Evolutionary conservation across 169 alveolate species (phyloP).

Genomic region (Plasmodium gonderi): DNA sequence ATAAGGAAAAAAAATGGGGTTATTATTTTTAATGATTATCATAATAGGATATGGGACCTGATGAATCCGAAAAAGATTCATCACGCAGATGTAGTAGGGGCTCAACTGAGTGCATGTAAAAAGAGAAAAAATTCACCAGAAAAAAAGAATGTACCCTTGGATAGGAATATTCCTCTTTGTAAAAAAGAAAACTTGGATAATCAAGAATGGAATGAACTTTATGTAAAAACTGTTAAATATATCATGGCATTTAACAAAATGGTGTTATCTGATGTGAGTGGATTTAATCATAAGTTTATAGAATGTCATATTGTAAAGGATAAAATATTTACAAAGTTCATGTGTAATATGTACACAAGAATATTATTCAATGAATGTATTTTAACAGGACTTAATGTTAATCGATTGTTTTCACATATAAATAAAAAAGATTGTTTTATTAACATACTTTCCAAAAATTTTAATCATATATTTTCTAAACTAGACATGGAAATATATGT

Average conservation of each 20-base stretch:
- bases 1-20: neutral
- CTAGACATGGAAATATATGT: conserved; percentile 35
- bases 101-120: neutral
- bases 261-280: conserved; percentile 17
- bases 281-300: neutral
- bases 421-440: conserved; percentile 36
- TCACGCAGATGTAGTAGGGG: neutral
- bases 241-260: conserved; percentile 11
- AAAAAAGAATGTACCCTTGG: neutral
- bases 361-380: conserved; percentile 61
- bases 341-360: conserved; percentile 13
- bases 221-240: conserved; percentile 25
- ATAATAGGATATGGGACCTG: neutral
- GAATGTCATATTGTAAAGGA: conserved; percentile 7
- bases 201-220: neutral
- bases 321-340: neutral
- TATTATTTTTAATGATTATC: conserved; percentile 6
- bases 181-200: neutral
- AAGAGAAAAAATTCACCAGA: neutral
- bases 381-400: conserved; percentile 47
- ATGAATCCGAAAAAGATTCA: neutral
- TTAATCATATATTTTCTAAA: conserved; percentile 58
- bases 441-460: conserved; percentile 28
- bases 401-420: conserved; percentile 29
- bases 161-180: no score